Base-by-base conservation (phyloP, 2,329 filamentous ascomycete genomes). In the Hyphodiscus sp. region DNA sequence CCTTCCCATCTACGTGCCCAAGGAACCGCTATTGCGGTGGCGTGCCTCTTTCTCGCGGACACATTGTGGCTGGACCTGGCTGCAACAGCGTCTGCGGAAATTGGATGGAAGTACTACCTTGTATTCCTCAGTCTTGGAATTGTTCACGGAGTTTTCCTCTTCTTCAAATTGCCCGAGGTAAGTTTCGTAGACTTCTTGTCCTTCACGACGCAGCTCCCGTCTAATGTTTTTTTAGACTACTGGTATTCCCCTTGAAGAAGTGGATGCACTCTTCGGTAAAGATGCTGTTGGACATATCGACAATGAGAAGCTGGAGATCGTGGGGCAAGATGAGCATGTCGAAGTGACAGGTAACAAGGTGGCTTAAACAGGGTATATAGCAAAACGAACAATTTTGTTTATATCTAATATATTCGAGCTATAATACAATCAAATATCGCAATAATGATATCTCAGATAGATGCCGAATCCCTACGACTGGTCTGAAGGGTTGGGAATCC, bases 91-190 rank as follows among this genome's bases (percentile, higher is more conserved):
- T 42, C 45, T 29, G 51, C 51, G 18, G 51, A 18, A 6, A 56
- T 56, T 46, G 54, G 54, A 20, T 56, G 51, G 54, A 56, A 51
- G 41, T 56, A 56, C 20, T 56, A 56, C 38, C 51, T 56, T 1
- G 51, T 56, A 1, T 56, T 56, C 20, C 26, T 56, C 16, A n/a
- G 47, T 33, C 51, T 56, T 18, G 48, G 51, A 7, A 53, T 56
- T 45, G 38, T 56, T 0, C 54, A 56, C 18, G 19, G 48, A 3
- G 29, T 50, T 6, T 42, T 53, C 43, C 19, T 56, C 10, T 56
- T 44, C 38, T 56, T 53, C 33, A 56, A 46, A 19, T 51, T 56
- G 13, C 54, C 54, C 1, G 54, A 56, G 46, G 54, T 56, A 50
- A 18, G 54, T 47, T 41, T 29, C 20, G 18, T 20, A 20, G 5